Evolutionary conservation across 331 rosid species (phyloP), one percentile per base, ranked within the genome.

Genomic region (Phaseolus coccineus): DNA sequence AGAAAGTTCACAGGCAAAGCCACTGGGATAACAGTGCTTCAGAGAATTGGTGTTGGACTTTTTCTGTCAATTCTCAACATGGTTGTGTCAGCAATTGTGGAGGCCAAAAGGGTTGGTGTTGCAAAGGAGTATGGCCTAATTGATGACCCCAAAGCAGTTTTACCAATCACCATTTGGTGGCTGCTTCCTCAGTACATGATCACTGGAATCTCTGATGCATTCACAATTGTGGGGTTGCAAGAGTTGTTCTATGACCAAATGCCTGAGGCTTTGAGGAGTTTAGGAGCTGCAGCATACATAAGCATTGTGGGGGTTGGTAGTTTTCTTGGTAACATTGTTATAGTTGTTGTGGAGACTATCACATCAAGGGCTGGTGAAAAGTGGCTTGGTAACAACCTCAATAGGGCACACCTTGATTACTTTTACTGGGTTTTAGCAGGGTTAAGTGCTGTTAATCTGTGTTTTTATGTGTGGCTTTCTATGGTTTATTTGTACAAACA

Each of bases 141-240:
- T 11, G 90, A 90, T 72, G 27, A 69, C 25, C 89, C 92, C 0
- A 79, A 64, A 33, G 88, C 87, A 13, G 71, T 72, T 1, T 1
- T 90, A 3, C 94, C 92, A 24, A 88, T 90, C 82, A 74, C 50
- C 46, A 65, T 86, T 52, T 90, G 92, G 89, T 90, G 94, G 94
- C 4, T 88, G 15, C 75, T 85, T 5, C 94, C 94, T 72, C 90
- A 88, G 28, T 88, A 83, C 68, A 4, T 74, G 48, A 69, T 90
- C 9, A 76, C 77, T 3, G 92, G 94, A 0, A 24, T 85, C 0
- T 71, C 92, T 2, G 87, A 90, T 24, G 92, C 87, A 8, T 86
- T 90, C 27, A 9, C 92, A 4, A 39, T 88, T n/a, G 88, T 90
- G n/a, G 94, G 94, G 8, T 77, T 88, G 1, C 94, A 90, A 73